These are phyloP conservation scores for Cenchrus americanus DNA, from an alignment of 176 grass and related monocot genomes.

Conservation along the genomic window DNA sequence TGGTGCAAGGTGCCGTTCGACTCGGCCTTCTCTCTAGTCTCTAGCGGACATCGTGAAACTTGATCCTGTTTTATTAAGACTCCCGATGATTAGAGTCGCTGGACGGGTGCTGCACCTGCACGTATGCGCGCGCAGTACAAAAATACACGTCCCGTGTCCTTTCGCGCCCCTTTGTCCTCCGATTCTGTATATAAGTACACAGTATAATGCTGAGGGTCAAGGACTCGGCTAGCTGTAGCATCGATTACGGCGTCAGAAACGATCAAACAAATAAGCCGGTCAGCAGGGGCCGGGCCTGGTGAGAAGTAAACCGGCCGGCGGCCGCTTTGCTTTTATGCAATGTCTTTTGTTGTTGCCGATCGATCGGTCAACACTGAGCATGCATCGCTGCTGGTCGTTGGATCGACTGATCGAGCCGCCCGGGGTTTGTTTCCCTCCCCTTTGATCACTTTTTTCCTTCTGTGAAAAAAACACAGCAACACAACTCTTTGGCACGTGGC, in stretches of 20 bases:
- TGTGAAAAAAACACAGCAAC: not conserved
- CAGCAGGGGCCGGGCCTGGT: too few relatives aligned
- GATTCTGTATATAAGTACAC: too few relatives aligned
- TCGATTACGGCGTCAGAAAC: not conserved
- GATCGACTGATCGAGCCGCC: too few relatives aligned
- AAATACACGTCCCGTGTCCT: slow-evolving; percentile 10
- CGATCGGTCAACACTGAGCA: not conserved
- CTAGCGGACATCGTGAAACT: not conserved
- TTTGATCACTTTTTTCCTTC: not conserved
- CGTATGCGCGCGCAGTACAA: slow-evolving; percentile 16
- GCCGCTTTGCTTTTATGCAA: too few relatives aligned
- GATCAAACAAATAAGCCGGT: too few relatives aligned
- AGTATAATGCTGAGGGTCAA: too few relatives aligned
- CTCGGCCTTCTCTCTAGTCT: slow-evolving; percentile 25
- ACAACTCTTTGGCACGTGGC: slow-evolving; percentile 45
- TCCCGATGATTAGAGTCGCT: slow-evolving; percentile 43
- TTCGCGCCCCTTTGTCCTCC: not conserved
- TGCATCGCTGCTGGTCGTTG: not conserved
- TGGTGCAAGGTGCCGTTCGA: not conserved
- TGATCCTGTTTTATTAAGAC: slow-evolving; percentile 36
- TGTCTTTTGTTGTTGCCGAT: not conserved
- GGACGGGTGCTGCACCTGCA: not conserved
- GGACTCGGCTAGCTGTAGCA: not conserved
- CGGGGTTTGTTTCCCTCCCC: not conserved
- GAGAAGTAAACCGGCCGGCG: not conserved